These are phyloP conservation scores for Phtheirospermum japonicum DNA, from an alignment of 257 asterid genomes.

Conservation along the genomic window DNA sequence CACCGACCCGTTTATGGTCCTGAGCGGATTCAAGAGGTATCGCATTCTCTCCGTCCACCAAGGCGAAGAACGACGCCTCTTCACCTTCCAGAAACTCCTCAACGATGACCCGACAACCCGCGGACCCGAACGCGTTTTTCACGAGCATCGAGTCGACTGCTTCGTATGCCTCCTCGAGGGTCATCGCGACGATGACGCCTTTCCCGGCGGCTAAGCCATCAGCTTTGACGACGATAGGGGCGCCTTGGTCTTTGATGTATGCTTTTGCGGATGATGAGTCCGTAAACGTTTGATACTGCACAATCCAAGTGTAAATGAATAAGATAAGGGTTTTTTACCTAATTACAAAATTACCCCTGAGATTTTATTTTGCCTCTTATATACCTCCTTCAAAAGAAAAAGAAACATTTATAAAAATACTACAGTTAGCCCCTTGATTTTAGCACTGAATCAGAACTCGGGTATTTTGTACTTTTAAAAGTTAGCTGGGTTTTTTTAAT, in stretches of 20 bases:
- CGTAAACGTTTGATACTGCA: slow-evolving; percentile 79
- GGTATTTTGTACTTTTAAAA: too few relatives aligned
- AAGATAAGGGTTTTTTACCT: neutral
- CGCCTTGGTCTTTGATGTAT: slow-evolving; percentile 69
- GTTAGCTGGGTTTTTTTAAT: too few relatives aligned
- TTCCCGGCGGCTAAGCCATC: slow-evolving; percentile 97
- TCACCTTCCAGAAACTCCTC: slow-evolving; percentile 96
- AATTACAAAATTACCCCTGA: neutral
- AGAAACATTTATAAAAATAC: too few relatives aligned
- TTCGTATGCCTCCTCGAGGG: slow-evolving; percentile 71
- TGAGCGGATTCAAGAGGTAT: slow-evolving; percentile 92
- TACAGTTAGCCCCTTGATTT: too few relatives aligned
- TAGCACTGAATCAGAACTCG: too few relatives aligned
- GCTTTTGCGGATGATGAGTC: slow-evolving; percentile 71
- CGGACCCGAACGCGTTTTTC: slow-evolving; percentile 67
- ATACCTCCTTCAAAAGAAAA: too few relatives aligned
- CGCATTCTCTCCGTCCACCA: slow-evolving; percentile 93
- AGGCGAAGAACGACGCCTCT: slow-evolving; percentile 90
- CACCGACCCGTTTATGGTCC: slow-evolving; percentile 96
- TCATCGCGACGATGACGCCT: slow-evolving; percentile 88
- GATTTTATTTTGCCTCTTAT: neutral
- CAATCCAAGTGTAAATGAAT: slow-evolving; percentile 3
- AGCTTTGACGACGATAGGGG: slow-evolving; percentile 87
- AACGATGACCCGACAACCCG: slow-evolving; percentile 68
- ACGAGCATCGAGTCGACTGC: slow-evolving; percentile 96